Percentiles rank a stretch among this genome's conserved stretches.
phyloP scores from a whole-genome alignment of 164 flowering plant species.

The Umbellularia californica region DNA sequence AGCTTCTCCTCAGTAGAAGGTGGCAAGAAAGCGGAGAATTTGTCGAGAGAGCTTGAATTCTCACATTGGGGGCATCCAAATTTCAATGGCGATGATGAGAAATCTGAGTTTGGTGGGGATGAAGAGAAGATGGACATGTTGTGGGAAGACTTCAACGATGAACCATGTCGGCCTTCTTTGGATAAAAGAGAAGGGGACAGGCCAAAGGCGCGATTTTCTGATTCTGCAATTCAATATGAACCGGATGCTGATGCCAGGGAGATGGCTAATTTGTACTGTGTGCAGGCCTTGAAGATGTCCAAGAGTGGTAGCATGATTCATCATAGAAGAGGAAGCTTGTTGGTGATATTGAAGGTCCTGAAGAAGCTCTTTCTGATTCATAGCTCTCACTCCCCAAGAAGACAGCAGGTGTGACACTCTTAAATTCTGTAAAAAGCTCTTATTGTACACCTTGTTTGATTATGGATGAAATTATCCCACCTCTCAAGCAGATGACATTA shows the following conservation, averaged over 20 bases:
- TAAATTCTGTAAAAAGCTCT: neutral
- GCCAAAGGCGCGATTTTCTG: neutral
- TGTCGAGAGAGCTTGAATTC: neutral
- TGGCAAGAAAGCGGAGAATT: neutral
- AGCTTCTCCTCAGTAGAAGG: conserved; percentile 23
- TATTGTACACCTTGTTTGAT: neutral
- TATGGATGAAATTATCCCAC: neutral
- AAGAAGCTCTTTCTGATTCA: conserved; percentile 52
- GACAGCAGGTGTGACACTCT: neutral
- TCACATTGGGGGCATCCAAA: neutral
- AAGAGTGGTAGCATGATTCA: conserved; percentile 19
- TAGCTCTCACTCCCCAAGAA: conserved; percentile 22
- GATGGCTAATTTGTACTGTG: conserved; percentile 23
- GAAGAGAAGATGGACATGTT: conserved; percentile 66
- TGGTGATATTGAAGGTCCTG: conserved; percentile 42
- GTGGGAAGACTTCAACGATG: conserved; percentile 69
- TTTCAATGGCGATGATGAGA: no score
- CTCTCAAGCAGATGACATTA: neutral
- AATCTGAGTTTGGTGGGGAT: conserved; percentile 6
- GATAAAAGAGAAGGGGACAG: neutral
- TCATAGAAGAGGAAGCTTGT: conserved; percentile 28
- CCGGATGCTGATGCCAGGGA: neutral
- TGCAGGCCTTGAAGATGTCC: conserved; percentile 25
- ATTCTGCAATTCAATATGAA: neutral
- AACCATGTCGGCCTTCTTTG: conserved; percentile 18